A percentile compares a stretch with the other conserved stretches of the same genome.
These are phyloP conservation scores for Rutidosis leptorrhynchoides DNA, from an alignment of 129 eudicot species.

Conservation along the genomic window DNA sequence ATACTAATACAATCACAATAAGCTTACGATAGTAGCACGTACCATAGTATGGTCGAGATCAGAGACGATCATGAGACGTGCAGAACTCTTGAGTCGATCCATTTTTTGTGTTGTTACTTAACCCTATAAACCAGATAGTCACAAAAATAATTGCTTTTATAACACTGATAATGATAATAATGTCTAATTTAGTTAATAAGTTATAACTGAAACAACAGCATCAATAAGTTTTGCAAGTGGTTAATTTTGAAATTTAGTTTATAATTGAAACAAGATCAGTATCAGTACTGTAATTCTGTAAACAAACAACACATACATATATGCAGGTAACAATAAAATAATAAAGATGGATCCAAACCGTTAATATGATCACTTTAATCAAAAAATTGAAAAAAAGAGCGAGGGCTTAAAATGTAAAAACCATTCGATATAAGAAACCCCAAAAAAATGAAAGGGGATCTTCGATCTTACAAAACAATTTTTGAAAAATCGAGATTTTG, in stretches of 20 bases:
- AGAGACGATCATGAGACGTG: conserved; percentile 88
- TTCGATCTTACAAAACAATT: background rate
- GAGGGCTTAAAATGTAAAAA: background rate
- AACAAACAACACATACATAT: background rate
- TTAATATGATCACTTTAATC: conserved; percentile 7
- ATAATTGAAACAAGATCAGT: background rate
- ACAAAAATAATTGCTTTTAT: background rate
- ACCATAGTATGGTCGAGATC: conserved; percentile 98
- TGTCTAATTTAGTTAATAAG: no score
- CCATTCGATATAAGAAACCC: background rate
- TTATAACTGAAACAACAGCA: no score
- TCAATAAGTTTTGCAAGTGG: background rate
- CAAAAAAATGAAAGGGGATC: background rate
- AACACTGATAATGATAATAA: background rate
- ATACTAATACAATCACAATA: background rate
- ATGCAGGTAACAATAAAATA: background rate
- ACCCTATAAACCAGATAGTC: conserved; percentile 32
- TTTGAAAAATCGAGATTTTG: background rate
- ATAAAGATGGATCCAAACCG: background rate
- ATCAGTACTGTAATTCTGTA: no score
- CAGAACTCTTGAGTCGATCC: conserved; percentile 51
- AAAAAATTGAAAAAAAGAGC: background rate
- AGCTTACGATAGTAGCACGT: conserved; percentile 14
- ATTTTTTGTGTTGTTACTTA: conserved; percentile 39
- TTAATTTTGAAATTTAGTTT: background rate